Base-by-base conservation (phyloP, 768 basidiomycete species). In the Cyclocybe aegerita region DNA sequence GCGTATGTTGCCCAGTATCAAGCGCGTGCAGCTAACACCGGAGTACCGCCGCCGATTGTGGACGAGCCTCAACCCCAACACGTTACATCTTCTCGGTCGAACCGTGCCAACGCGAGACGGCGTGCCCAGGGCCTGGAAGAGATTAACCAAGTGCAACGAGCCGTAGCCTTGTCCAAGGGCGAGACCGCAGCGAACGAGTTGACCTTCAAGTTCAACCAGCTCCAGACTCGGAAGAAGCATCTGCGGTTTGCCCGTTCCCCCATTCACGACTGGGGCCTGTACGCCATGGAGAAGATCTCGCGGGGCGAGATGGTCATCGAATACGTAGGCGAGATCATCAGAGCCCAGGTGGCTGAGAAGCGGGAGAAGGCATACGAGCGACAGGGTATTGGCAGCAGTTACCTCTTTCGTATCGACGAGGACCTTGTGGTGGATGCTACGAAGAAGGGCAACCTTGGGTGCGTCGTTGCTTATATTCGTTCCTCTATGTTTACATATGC, bases 281-380 rank as follows among this genome's bases (percentile, higher is more conserved):
- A 98, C 65, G 95, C 97, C 30, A 90, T 97, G 90, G 97, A 99
- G 75, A 82, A 83, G 62, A 98, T 99, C 57, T 83, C 88, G 5
- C 74, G 81, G 34, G 93, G 93, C 4, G 97, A 99, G 72, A 98
- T 99, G 94, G 96, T 99, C 30, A 98, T 98, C 69, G 97, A 99
- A 72, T 99, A 99, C 63, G 97, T 99, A 6, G 97, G 97, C 14
- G 97, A 99, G 77, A 80, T 98, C 55, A 93, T 98, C 57, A 81
- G 97, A 8, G 92, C 93, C 39, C 88, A 90, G 61, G 92, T 98
- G 9, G 97, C 97, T 23, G 97, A 98, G 60, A 93, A 94, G 67
- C 80, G 97, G 43, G 97, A 99, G 76, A 96, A 97, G 75, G 83
- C 86, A 58, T 99, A 99, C 65, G 93, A 98, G 72, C 80, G 93